Evolutionary conservation across 2,329 filamentous ascomycete species (phyloP).

Genomic region (Hypoxylon sp.): DNA sequence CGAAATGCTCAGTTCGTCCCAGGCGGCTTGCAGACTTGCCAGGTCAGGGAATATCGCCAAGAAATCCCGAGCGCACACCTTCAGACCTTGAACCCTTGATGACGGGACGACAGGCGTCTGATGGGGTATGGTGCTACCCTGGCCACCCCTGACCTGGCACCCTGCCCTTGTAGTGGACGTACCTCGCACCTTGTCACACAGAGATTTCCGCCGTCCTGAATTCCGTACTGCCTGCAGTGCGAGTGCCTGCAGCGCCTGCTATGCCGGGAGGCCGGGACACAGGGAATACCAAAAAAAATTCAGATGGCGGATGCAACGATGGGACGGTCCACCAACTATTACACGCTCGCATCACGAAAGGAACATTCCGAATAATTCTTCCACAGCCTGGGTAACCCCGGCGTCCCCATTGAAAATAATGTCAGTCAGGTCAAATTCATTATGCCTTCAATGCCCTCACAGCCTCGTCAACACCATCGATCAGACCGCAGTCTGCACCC

Average conservation of each 20-base stretch:
- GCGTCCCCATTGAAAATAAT: conserved; percentile 8
- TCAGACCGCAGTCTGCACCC: conserved; percentile 26
- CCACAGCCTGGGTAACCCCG: background rate
- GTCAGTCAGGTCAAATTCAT: conserved; percentile 19
- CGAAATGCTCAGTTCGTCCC: background rate
- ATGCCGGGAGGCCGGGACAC: conserved; percentile 38
- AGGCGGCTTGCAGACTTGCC: no score
- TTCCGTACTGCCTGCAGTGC: no score
- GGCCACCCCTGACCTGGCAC: conserved; percentile 10
- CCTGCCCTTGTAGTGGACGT: background rate
- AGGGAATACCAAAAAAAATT: conserved; percentile 5
- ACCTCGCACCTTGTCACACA: conserved; percentile 14
- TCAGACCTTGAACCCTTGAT: conserved; percentile 22
- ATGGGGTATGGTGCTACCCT: conserved; percentile 30
- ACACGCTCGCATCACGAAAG: conserved; percentile 33
- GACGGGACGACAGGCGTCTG: conserved; percentile 27
- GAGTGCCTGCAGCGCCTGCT: background rate
- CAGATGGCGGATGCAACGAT: conserved; percentile 40
- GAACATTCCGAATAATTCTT: conserved; percentile 28
- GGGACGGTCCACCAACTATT: conserved; percentile 31
- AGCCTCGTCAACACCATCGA: conserved; percentile 27
- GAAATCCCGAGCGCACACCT: conserved; percentile 23
- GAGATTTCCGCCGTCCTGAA: conserved; percentile 35
- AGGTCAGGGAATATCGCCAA: conserved; percentile 21
- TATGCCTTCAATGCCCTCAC: conserved; percentile 20